phyloP scores from a whole-genome alignment of 768 basidiomycete genomes.

The Albatrellus ellisii region DNA sequence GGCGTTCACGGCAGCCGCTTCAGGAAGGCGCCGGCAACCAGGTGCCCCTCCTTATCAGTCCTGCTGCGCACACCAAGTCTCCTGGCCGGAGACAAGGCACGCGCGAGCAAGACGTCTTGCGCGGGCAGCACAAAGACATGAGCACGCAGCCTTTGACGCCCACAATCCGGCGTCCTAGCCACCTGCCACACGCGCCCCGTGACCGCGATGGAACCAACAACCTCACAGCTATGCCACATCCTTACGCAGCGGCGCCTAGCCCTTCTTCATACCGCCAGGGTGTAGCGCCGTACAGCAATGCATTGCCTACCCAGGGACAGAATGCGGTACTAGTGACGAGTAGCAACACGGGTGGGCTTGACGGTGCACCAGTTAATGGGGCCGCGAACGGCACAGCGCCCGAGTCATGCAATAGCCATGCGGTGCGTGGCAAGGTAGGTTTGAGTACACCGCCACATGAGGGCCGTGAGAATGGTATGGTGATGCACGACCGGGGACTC shows the following conservation, averaged over 20 bases:
- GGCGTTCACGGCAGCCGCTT: slow-evolving; percentile 34
- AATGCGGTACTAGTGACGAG: slow-evolving; percentile 20
- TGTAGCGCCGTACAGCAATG: slow-evolving; percentile 34
- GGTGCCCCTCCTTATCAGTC: slow-evolving; percentile 47
- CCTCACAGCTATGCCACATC: slow-evolving; percentile 42
- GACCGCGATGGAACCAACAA: slow-evolving; percentile 20
- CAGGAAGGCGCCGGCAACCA: slow-evolving; percentile 39
- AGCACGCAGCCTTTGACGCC: slow-evolving; percentile 61
- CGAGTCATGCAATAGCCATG: too few species aligned
- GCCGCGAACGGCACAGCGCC: slow-evolving; percentile 22
- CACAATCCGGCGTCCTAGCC: slow-evolving; percentile 53
- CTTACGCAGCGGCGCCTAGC: slow-evolving; percentile 56
- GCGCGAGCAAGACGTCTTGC: slow-evolving; percentile 32
- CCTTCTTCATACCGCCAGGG: slow-evolving; percentile 38
- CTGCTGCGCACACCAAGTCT: slow-evolving; percentile 54
- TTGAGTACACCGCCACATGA: slow-evolving; percentile 24
- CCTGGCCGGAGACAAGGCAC: slow-evolving; percentile 37
- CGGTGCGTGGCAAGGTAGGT: too few species aligned
- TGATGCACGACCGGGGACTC: slow-evolving; percentile 49
- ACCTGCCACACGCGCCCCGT: slow-evolving; percentile 33
- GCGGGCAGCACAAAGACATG: slow-evolving; percentile 31
- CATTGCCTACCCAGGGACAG: slow-evolving; percentile 19
- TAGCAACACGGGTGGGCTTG: slow-evolving; percentile 12
- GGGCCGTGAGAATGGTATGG: slow-evolving; percentile 38
- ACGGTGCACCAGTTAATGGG: not conserved